Conservation (phyloP, 2,329 filamentous ascomycete species). For the Cladosporium sp. region DNA sequence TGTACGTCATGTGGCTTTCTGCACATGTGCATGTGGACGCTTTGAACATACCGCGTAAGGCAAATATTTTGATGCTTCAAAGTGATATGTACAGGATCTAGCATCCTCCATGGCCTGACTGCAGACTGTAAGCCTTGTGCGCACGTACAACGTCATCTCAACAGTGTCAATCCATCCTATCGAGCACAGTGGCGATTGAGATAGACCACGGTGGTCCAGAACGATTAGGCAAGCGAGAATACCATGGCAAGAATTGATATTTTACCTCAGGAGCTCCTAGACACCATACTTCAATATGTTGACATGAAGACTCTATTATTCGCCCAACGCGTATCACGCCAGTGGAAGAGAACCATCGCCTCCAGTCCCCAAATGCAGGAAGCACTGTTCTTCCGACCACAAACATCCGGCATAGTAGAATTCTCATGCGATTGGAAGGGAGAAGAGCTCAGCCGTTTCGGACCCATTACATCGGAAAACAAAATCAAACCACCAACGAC, state of each 20-base stretch:
- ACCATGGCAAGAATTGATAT: neutral
- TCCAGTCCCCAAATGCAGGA: neutral
- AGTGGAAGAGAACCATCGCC: neutral
- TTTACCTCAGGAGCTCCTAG: neutral
- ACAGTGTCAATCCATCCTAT: neutral
- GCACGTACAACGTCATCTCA: neutral
- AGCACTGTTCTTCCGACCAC: slow-evolving; percentile 6
- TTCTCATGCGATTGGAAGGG: neutral
- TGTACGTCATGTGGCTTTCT: too few species aligned
- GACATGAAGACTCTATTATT: slow-evolving; percentile 6
- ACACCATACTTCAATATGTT: neutral
- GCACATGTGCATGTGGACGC: too few species aligned
- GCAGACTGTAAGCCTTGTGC: too few species aligned
- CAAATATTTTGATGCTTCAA: too few species aligned
- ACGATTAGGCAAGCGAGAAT: neutral
- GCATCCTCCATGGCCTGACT: too few species aligned
- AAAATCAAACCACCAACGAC: neutral
- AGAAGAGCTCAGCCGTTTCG: neutral
- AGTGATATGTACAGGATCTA: too few species aligned
- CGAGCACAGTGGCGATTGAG: neutral
- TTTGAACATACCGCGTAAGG: too few species aligned
- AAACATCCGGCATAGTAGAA: neutral
- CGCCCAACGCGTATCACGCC: neutral
- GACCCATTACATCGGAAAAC: neutral
- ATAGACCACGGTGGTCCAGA: neutral